A percentile compares a stretch with the other conserved stretches of the same genome.
These are phyloP conservation scores for Salix koriyanagi DNA, from an alignment of 345 rosid genomes.

Conservation along the genomic window DNA sequence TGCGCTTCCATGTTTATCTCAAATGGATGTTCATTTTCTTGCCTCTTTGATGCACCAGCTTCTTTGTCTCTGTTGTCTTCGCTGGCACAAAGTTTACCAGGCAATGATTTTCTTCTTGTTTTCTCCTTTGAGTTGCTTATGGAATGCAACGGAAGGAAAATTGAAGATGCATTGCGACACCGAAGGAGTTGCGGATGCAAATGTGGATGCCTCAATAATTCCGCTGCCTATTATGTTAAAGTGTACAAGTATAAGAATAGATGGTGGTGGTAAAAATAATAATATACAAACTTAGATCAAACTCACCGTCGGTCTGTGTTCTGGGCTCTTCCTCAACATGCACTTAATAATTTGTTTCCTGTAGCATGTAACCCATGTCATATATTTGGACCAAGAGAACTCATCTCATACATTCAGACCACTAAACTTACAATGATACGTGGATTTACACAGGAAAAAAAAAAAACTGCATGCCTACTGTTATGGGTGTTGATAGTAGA, in stretches of 20 bases:
- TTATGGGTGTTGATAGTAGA: neutral
- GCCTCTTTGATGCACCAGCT: slow-evolving; percentile 29
- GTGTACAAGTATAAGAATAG: slow-evolving; percentile 12
- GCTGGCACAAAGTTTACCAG: slow-evolving; percentile 40
- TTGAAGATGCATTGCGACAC: slow-evolving; percentile 62
- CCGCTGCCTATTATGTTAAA: slow-evolving; percentile 63
- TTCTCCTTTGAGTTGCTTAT: slow-evolving; percentile 55
- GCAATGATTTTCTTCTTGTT: slow-evolving; percentile 49
- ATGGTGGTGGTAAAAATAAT: neutral
- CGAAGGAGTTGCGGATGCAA: slow-evolving; percentile 69
- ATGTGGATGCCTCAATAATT: slow-evolving; percentile 80
- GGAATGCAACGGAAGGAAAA: slow-evolving; percentile 72
- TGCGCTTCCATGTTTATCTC: slow-evolving; percentile 34
- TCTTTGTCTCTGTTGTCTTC: slow-evolving; percentile 38
- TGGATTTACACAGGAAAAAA: neutral
- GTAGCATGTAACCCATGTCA: slow-evolving; percentile 16
- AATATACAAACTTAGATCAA: slow-evolving; percentile 12
- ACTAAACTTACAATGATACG: neutral
- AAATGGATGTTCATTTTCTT: slow-evolving; percentile 33
- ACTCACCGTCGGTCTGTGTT: slow-evolving; percentile 75
- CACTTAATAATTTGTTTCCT: slow-evolving; percentile 93
- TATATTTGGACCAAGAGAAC: slow-evolving; percentile 4
- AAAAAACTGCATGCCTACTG: neutral
- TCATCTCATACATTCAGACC: neutral
- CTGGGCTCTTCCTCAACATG: slow-evolving; percentile 84